Base-by-base conservation (phyloP, 108 stramenopile genomes). In the Mediolabrus comicus region DNA sequence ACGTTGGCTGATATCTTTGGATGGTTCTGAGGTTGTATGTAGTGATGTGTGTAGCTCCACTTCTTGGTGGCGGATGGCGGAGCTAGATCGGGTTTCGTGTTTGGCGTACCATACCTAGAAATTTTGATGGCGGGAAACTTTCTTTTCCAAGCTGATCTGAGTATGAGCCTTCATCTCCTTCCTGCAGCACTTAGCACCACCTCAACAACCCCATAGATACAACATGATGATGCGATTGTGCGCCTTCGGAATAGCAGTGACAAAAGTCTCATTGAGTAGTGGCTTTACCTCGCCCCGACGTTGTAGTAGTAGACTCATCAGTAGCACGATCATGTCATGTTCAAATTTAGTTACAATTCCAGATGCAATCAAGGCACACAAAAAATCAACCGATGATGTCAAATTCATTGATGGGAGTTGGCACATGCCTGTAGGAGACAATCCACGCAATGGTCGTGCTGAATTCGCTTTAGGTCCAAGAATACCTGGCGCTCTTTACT, bases 401-500 rank as follows among this genome's bases (percentile, higher is more conserved):
- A 59, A 32, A 22, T 80, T 80, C 51, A 52, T 72, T 17, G 79
- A 80, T 38, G 79, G 71, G 19, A 75, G 74, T 11, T 80, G 79
- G 79, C 56, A 80, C 63, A 75, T 75, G 69, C 67, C 73, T 13
- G 59, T 59, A 25, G 72, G 72, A 4, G 28, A 41, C 30, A 30
- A 49, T 4, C 53, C 79, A 24, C 62, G 79, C 14, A 60, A 60
- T 28, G 68, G 46, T 17, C 63, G 69, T 0, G 25, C 38, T 17
- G 69, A 75, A 62, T 80, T 75, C 67, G 31, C 32, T 0, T 43
- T 55, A 6, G 92, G 92, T 17, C 92, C 92, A 16, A 59, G 92
- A 13, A 77, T 93, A 25, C 80, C 76, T 6, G 83, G 85, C 39
- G 82, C 87, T 9, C 46, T 57, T 9, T 86, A 81, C 60, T 84